These are phyloP conservation scores for Exutisphaerella laricina DNA, from an alignment of 2,329 filamentous ascomycete genomes.

Conservation along the genomic window DNA sequence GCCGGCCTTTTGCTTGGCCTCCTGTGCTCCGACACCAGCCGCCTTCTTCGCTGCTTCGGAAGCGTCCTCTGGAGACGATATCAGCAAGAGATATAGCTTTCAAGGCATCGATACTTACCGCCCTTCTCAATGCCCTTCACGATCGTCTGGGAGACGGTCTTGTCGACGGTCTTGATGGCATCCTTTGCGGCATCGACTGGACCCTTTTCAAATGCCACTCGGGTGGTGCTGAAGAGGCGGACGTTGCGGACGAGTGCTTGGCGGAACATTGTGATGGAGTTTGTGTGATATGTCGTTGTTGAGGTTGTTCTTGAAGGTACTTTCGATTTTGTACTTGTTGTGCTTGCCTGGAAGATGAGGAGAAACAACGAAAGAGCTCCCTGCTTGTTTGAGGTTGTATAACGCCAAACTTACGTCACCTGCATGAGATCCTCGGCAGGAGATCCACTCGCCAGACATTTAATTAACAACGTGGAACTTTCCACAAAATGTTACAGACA, in stretches of 20 bases:
- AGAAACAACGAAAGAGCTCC: no score
- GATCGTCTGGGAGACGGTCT: constrained; percentile 49
- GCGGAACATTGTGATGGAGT: constrained; percentile 41
- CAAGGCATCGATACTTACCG: constrained; percentile 49
- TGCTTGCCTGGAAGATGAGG: no score
- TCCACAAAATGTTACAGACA: no score
- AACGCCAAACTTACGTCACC: no score
- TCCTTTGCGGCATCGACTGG: constrained; percentile 54
- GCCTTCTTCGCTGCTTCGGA: constrained; percentile 42
- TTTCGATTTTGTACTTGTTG: no score
- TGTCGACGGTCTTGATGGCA: constrained; percentile 53
- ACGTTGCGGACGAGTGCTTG: constrained; percentile 40
- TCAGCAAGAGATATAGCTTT: no score
- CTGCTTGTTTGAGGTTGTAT: no score
- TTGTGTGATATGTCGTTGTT: neutral
- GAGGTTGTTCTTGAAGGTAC: no score
- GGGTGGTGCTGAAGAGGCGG: constrained; percentile 52
- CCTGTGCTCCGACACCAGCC: constrained; percentile 23
- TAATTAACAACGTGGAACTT: no score
- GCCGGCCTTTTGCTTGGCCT: constrained; percentile 40
- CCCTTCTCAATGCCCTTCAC: constrained; percentile 60
- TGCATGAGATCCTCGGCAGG: no score
- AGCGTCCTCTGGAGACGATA: constrained; percentile 48
- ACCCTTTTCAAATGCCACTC: constrained; percentile 43
- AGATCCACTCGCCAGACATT: no score